Conservation (phyloP, 495 filamentous ascomycete genomes). For the Aeminium ludgeri region DNA sequence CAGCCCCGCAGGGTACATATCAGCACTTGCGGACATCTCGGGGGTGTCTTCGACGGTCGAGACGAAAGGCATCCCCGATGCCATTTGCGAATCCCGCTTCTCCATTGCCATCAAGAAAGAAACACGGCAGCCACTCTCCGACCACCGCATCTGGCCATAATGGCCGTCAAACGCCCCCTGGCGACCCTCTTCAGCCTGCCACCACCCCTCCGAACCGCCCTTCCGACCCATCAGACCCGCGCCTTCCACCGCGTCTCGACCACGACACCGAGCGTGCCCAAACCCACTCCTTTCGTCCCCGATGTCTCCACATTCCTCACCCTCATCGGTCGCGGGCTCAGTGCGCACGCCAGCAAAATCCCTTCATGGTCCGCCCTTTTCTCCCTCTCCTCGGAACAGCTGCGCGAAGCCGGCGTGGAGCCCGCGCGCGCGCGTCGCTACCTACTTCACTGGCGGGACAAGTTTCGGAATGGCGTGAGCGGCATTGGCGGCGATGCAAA, state of each 20-base stretch:
- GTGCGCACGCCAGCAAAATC: constrained; percentile 64
- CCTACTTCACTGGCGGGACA: constrained; percentile 69
- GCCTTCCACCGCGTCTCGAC: constrained; percentile 24
- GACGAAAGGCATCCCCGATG: no score
- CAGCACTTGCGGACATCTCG: no score
- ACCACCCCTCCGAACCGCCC: not conserved
- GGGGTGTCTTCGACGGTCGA: no score
- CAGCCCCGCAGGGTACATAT: no score
- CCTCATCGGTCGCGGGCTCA: constrained; percentile 74
- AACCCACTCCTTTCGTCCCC: constrained; percentile 68
- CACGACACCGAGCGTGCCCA: constrained; percentile 32
- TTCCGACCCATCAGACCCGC: constrained; percentile 12
- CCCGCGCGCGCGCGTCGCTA: constrained; percentile 67
- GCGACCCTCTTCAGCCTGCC: constrained; percentile 9
- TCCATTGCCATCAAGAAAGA: no score
- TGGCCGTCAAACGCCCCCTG: constrained; percentile 10
- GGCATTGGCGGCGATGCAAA: constrained; percentile 65
- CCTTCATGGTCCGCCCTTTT: constrained; percentile 82
- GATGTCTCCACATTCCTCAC: constrained; percentile 77
- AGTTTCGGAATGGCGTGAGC: constrained; percentile 55
- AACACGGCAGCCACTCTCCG: no score
- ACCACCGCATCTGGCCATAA: not conserved
- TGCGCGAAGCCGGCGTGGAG: constrained; percentile 72
- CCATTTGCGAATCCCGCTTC: no score
- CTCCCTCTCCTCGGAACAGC: constrained; percentile 52